Percentiles rank a stretch among this genome's conserved stretches.
Conservation (phyloP, 768 basidiomycete species). For the Hygrocybe punicea region DNA sequence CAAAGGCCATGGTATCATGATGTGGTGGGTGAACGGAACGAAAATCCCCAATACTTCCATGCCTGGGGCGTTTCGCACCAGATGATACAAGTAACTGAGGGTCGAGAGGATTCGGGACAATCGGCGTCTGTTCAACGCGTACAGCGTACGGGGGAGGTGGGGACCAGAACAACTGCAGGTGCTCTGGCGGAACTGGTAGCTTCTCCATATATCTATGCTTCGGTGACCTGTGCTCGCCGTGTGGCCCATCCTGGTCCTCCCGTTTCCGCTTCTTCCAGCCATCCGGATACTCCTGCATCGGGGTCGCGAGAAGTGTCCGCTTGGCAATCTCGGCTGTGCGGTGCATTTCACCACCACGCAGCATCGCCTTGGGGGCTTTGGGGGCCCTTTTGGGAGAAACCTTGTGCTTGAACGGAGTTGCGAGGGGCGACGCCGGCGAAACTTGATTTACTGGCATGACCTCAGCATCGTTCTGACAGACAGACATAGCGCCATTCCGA, state of each 20-base stretch:
- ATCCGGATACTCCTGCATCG: neutral
- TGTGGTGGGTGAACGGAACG: neutral
- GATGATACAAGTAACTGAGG: neutral
- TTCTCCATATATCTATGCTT: neutral
- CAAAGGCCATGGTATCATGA: too few species aligned
- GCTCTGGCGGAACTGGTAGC: too few species aligned
- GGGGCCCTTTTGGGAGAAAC: too few species aligned
- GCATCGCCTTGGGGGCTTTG: neutral
- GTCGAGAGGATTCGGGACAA: neutral
- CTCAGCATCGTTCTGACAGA: too few species aligned
- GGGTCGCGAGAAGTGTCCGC: neutral
- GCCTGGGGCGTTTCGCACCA: neutral
- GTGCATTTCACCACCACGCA: neutral
- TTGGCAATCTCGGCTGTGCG: neutral
- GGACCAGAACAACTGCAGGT: neutral
- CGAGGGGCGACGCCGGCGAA: neutral
- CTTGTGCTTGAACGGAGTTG: too few species aligned
- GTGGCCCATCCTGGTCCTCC: slow-evolving; percentile 10
- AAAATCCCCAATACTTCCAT: too few species aligned
- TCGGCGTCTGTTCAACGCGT: neutral
- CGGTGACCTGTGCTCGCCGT: neutral
- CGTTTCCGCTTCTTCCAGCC: neutral
- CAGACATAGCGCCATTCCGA: too few species aligned
- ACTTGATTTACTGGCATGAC: too few species aligned
- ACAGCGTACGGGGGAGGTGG: neutral